Percentiles rank a stretch among this genome's conserved stretches.
Conservation (phyloP, 495 filamentous ascomycete species). For the Penicillium cinerascens region DNA sequence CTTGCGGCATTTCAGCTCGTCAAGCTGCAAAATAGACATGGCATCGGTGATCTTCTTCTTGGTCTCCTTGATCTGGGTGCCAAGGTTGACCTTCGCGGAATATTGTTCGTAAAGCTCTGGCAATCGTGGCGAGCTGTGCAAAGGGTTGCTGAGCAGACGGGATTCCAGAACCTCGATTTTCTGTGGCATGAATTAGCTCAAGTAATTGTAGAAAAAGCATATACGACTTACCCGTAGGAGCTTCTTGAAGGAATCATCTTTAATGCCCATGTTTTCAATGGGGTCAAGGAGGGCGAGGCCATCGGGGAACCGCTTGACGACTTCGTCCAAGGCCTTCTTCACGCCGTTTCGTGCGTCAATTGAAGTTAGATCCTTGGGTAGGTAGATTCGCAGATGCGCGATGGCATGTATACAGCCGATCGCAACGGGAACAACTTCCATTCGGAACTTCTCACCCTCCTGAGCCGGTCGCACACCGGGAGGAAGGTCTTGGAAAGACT, state of each 20-base stretch:
- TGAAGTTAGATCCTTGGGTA: constrained; percentile 68
- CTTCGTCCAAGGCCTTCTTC: constrained; percentile 67
- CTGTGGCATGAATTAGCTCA: constrained; percentile 27
- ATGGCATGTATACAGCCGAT: constrained; percentile 79
- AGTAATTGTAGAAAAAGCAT: not conserved
- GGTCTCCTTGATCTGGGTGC: constrained; percentile 72
- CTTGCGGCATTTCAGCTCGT: constrained; percentile 93
- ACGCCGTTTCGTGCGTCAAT: constrained; percentile 59
- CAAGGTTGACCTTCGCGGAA: constrained; percentile 69
- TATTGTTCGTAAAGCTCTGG: constrained; percentile 81
- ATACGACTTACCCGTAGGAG: constrained; percentile 62
- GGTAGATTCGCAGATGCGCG: constrained; percentile 70
- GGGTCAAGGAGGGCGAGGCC: constrained; percentile 85
- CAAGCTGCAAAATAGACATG: constrained; percentile 81
- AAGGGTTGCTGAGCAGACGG: constrained; percentile 78
- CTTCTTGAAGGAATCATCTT: constrained; percentile 87
- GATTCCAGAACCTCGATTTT: constrained; percentile 97
- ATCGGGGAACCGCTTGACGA: constrained; percentile 84
- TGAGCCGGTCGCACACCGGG: constrained; percentile 58
- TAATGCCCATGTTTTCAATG: constrained; percentile 91
- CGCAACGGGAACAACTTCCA: constrained; percentile 82
- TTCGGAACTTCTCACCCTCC: constrained; percentile 63
- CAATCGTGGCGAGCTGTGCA: constrained; percentile 83
- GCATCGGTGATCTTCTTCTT: constrained; percentile 85
- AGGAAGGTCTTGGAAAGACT: constrained; percentile 59